A percentile compares a stretch with the other conserved stretches of the same genome.
These are phyloP conservation scores for Agrostemma githago DNA, from an alignment of 148 eudicot genomes.

Conservation along the genomic window DNA sequence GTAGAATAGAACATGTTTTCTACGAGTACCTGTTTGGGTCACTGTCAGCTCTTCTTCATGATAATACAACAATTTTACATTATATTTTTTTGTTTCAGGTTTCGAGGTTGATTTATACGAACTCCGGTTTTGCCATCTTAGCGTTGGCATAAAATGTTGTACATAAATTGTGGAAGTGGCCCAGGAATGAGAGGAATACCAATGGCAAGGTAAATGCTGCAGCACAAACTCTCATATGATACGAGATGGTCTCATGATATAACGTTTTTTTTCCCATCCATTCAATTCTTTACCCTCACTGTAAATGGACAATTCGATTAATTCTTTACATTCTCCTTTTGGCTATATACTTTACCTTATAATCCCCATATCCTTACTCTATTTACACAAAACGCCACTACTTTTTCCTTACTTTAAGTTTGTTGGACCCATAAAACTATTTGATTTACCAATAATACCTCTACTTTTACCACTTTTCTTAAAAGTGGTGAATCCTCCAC, in stretches of 20 bases:
- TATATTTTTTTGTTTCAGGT: constrained; percentile 39
- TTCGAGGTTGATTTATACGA: constrained; percentile 76
- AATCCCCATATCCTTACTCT: too few species aligned
- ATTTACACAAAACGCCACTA: too few species aligned
- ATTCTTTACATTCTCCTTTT: too few species aligned
- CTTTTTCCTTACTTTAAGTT: too few species aligned
- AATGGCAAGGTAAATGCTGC: constrained; percentile 54
- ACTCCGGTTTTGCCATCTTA: constrained; percentile 71
- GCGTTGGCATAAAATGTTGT: constrained; percentile 76
- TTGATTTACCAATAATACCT: too few species aligned
- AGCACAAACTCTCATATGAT: background rate
- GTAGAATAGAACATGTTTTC: background rate
- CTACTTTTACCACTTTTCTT: too few species aligned
- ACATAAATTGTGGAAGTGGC: constrained; percentile 91
- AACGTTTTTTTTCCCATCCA: too few species aligned
- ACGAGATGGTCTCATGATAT: background rate
- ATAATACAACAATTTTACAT: background rate
- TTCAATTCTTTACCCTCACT: too few species aligned
- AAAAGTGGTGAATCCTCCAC: too few species aligned
- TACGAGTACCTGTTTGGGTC: background rate
- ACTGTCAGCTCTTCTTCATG: background rate
- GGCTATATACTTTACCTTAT: too few species aligned
- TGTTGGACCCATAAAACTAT: too few species aligned
- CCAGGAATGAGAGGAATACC: constrained; percentile 52
- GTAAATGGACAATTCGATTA: too few species aligned